Base-by-base conservation (phyloP, 129 eudicot genomes). In the Rutidosis leptorrhynchoides region DNA sequence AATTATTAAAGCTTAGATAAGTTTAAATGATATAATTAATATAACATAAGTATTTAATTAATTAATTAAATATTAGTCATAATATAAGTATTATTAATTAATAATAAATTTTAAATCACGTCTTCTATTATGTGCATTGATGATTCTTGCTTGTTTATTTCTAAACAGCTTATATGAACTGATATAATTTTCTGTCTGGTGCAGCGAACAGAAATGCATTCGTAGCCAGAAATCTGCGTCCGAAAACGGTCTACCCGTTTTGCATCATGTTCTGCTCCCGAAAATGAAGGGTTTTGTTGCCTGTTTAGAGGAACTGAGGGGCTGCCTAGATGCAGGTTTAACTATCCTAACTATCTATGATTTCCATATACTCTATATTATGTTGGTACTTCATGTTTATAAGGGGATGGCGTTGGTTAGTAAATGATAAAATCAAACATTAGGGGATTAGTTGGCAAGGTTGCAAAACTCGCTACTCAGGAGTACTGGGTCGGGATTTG, bases 221-320 rank as follows among this genome's bases (percentile, higher is more conserved):
- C 85, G 86, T 22, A 83, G 92, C 83, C 95, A 92, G 72, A 83
- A 85, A 65, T 83, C 74, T 78, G 97, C 97, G 23, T 78, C 90
- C 73, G 97, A 90, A 79, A 74, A 87, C 2, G 93, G 88, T 53
- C 77, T 87, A 24, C 97, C 95, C 65, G 51, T 90, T 35, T 49
- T 91, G 77, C 90, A 87, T 67, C 76, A 87, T 70, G 97, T 87
- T 62, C 76, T 91, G 37, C 90, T 91, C 71, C 96, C 96, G 3
- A 91, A 88, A 71, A 78, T 90, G 64, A 91, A 91, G 75, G 98
- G 96, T 17, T 88, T 92, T 68, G 82, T 72, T 70, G 85, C 95
- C 42, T 92, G 96, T 62, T 22, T 92, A 58, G 87, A 82, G 56
- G 84, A 76, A 49, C 74, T 93, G 65, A 86, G 87, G 64, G 95